Evolutionary conservation across 202 grass and related monocot genomes (phyloP), one percentile per base, ranked within the genome.

Genomic region (Schoenoplectus triqueter): DNA sequence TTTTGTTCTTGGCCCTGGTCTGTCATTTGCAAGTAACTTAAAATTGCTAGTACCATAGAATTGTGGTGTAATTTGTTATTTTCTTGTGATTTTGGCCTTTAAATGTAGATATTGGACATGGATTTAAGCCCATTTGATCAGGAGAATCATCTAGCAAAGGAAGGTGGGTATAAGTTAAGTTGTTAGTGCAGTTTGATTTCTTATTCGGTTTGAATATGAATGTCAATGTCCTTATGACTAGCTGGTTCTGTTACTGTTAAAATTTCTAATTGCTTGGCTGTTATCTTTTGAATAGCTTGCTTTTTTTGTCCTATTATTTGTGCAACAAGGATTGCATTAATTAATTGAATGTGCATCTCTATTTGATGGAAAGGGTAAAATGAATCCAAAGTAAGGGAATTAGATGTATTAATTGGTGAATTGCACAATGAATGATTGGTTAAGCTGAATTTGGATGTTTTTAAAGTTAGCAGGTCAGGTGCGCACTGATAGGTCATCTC

Each of bases 71-170:
- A 85, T 55, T 88, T 84, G 64, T 46, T 31, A 46, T 45, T 75
- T 47, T 71, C 8, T 41, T 82, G 48, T 46, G 45, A 57, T 80
- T 74, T 85, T 39, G 62, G 2, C 70, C 21, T 77, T 87, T 73
- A 60, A 56, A 64, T 90, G 86, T 87, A 99, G 96, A 91, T 95
- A 88, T 90, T 99, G 73, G 91, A 92, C 50, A 91, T 94, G 86
- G 96, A 99, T 80, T 82, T 99, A 67, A 91, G 94, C 44, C 96
- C 96, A 46, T 91, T 89, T 89, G 91, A 95, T 83, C 93, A 95
- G 81, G 96, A 94, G 49, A 88, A 87, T 73, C 86, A 87, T 74
- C 59, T 87, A 5, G 82, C 84, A 48, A 85, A 77, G 13, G 86
- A 87, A 66, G 96, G 93, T 92, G 90, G 90, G 94, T 91, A 31